Evolutionary conservation across 352 stramenopile genomes (phyloP), one percentile per base, ranked within the genome.

Genomic region (Phytophthora sojae): DNA sequence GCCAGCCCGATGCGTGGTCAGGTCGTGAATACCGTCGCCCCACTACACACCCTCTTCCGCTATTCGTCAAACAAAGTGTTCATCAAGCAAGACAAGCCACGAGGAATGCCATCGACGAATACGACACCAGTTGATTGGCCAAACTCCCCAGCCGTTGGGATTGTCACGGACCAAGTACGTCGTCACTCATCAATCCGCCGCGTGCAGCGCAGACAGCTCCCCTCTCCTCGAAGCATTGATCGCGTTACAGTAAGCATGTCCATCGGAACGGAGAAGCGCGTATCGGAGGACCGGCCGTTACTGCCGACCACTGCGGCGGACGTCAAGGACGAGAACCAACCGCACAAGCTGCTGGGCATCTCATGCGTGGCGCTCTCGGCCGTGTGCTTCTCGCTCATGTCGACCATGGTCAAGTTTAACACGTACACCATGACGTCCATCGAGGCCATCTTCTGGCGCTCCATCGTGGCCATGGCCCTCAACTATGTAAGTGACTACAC

Each of bases 331-430:
- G 69, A 70, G 32, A 35, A 74, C 6, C 75, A 73, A 32, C 83
- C 82, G 21, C 86, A 92, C 69, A 73, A 74, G 42, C 67, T 93
- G 21, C 58, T 89, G 11, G 88, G 86, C 45, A 85, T 95, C 30
- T 72, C 77, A 56, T 90, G 76, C 61, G 85, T 95, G 21, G 88
- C 88, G 12, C 61, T 82, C 30, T 95, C 88, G 37, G 86, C 88
- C 26, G 79, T 95, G 47, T 93, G 85, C 72, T 95, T 95, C 67
- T 92, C 83, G 59, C 73, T 93, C 77, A 93, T 94, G 85, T 93
- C 88, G 15, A 93, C 83, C 15, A 75, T 93, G 53, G 55, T 93
- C 77, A 95, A 95, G 82, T 91, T 84, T 61, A 83, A 83, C 44
- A 91, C 84, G 45, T 90, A 79, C 75, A 81, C 67, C 39, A 92